Evolutionary conservation across 345 rosid genomes (phyloP).

Genomic region (Tarenaya hassleriana): DNA sequence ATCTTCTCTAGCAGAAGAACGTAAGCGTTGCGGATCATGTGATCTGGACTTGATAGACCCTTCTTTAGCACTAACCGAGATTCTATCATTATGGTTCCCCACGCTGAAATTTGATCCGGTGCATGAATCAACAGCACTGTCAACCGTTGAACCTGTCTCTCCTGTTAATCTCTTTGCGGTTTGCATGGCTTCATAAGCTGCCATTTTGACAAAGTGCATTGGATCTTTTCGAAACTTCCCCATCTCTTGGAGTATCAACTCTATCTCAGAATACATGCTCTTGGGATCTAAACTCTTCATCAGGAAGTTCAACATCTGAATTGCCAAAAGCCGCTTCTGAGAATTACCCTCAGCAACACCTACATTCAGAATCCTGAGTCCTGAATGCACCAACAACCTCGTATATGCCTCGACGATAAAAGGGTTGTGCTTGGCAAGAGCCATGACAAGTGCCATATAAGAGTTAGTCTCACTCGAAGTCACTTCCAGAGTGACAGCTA

Average conservation of each 20-base stretch:
- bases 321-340: constrained; percentile 67
- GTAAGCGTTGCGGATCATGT: constrained; percentile 58
- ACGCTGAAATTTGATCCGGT: constrained; percentile 48
- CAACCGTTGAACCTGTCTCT: constrained; percentile 41
- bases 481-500: constrained; percentile 81
- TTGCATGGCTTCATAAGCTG: constrained; percentile 80
- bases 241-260: constrained; percentile 60
- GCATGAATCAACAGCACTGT: constrained; percentile 43
- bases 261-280: constrained; percentile 68
- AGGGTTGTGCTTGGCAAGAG: constrained; percentile 81
- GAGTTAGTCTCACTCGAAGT: constrained; percentile 69
- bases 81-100: constrained; percentile 15
- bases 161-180: constrained; percentile 57
- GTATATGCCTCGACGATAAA: constrained; percentile 84
- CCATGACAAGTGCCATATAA: constrained; percentile 74
- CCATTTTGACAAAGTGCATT: constrained; percentile 72
- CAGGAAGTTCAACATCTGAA: constrained; percentile 90
- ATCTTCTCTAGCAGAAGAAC: no score
- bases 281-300: constrained; percentile 83
- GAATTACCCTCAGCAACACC: constrained; percentile 66
- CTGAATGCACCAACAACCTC: constrained; percentile 71
- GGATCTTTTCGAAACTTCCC: constrained; percentile 76
- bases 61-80: constrained; percentile 20
- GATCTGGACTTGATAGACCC: constrained; percentile 47
- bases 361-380: constrained; percentile 52